These are phyloP conservation scores for Zizania palustris DNA, from an alignment of 202 grass and related monocot species.

Conservation along the genomic window DNA sequence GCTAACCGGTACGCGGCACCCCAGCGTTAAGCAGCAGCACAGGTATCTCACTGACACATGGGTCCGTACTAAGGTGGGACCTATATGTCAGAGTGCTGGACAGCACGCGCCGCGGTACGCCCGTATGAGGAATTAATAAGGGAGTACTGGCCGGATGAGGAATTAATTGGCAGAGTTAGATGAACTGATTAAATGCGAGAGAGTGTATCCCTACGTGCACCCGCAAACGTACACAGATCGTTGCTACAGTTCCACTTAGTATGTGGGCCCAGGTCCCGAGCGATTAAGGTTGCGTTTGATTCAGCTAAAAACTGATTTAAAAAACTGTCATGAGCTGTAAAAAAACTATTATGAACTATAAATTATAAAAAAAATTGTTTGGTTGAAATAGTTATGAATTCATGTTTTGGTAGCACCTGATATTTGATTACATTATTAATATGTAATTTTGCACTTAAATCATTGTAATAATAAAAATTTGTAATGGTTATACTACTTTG, in stretches of 20 bases:
- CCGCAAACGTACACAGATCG: constrained; percentile 19
- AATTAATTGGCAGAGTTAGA: constrained; percentile 45
- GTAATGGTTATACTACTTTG: too few species aligned
- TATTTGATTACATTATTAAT: too few species aligned
- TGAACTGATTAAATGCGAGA: constrained; percentile 25
- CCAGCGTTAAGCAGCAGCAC: not conserved
- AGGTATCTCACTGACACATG: not conserved
- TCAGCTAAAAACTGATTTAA: too few species aligned
- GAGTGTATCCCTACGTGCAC: not conserved
- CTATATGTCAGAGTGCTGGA: not conserved
- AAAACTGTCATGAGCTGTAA: too few species aligned
- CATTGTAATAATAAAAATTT: too few species aligned
- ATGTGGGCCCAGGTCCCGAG: accelerated
- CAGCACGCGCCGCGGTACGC: not conserved
- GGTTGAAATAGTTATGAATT: too few species aligned
- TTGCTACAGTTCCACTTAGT: accelerated
- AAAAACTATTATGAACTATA: too few species aligned
- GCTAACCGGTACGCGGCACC: not conserved
- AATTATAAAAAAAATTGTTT: too few species aligned
- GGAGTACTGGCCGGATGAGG: not conserved
- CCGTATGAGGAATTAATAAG: not conserved
- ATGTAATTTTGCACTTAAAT: too few species aligned
- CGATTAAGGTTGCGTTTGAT: too few species aligned
- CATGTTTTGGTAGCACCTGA: too few species aligned
- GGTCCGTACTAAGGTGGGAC: accelerated